phyloP scores from a whole-genome alignment of 345 rosid species.

The Arabis hirsuta region DNA sequence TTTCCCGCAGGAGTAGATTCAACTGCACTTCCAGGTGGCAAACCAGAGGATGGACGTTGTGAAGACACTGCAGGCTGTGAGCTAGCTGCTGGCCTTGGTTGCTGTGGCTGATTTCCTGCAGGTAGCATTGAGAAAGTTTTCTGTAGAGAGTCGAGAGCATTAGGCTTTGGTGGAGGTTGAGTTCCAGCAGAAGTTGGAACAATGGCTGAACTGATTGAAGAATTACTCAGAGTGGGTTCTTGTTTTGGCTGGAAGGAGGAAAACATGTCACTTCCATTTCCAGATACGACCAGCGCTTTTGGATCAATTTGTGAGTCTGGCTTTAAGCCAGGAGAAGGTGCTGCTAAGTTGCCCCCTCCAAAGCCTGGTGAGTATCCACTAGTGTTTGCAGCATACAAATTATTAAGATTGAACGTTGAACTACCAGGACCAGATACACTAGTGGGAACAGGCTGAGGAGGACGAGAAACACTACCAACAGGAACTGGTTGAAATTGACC shows the following conservation, averaged over 20 bases:
- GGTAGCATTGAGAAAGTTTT: slow-evolving; percentile 66
- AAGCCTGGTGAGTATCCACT: slow-evolving; percentile 53
- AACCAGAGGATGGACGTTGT: slow-evolving; percentile 54
- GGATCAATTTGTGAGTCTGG: slow-evolving; percentile 56
- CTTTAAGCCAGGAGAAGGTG: slow-evolving; percentile 48
- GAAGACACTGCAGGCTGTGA: slow-evolving; percentile 60
- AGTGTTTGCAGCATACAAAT: slow-evolving; percentile 62
- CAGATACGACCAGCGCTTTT: slow-evolving; percentile 60
- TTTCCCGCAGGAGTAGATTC: slow-evolving; percentile 59
- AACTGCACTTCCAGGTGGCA: slow-evolving; percentile 57
- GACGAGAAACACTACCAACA: slow-evolving; percentile 45
- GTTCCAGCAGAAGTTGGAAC: slow-evolving; percentile 55
- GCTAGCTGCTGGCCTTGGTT: slow-evolving; percentile 51
- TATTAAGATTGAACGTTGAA: slow-evolving; percentile 52
- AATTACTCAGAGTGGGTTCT: slow-evolving; percentile 53
- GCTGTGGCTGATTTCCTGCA: slow-evolving; percentile 61
- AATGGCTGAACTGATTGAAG: slow-evolving; percentile 54
- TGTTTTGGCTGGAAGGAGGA: slow-evolving; percentile 57
- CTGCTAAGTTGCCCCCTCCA: slow-evolving; percentile 47
- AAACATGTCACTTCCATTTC: slow-evolving; percentile 69
- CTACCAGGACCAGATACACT: slow-evolving; percentile 47
- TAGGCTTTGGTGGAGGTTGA: slow-evolving; percentile 64
- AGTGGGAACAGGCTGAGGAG: slow-evolving; percentile 51
- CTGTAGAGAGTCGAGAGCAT: slow-evolving; percentile 72
- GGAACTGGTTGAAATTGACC: slow-evolving; percentile 55